A percentile compares a stretch with the other conserved stretches of the same genome.
Evolutionary conservation across 495 filamentous ascomycete genomes (phyloP).

Genomic region (Staphylotrichum tortipilum): DNA sequence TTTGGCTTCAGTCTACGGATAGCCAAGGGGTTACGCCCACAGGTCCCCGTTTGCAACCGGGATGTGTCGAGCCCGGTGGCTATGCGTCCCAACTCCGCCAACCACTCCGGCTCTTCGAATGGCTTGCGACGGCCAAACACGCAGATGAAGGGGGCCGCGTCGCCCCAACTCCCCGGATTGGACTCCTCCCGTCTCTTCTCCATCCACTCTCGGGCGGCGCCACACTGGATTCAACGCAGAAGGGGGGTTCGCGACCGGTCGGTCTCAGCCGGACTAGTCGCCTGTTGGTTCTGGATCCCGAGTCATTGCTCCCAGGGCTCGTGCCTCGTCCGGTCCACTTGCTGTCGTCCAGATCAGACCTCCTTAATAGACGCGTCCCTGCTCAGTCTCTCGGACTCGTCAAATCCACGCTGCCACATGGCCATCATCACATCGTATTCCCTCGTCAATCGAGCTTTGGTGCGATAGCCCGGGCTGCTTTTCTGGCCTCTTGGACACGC

Average conservation of each 20-base stretch:
- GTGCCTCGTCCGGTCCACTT: neutral
- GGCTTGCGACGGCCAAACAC: neutral
- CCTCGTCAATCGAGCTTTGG: neutral
- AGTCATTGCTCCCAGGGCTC: constrained; percentile 5
- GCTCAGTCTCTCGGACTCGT: neutral
- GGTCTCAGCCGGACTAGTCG: neutral
- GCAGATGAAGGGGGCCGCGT: neutral
- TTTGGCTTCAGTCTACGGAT: too few species aligned
- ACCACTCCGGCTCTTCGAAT: neutral
- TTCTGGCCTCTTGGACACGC: neutral
- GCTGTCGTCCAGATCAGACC: neutral
- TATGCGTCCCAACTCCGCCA: neutral
- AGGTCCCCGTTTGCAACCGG: neutral
- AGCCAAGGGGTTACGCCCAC: too few species aligned
- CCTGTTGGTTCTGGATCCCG: neutral
- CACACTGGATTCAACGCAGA: neutral
- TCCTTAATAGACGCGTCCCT: neutral
- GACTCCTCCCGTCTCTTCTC: neutral
- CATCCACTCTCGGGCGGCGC: constrained; percentile 1
- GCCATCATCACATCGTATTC: neutral
- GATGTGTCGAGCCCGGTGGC: neutral
- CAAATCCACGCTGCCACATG: neutral
- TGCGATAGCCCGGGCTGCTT: neutral
- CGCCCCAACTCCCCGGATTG: neutral
- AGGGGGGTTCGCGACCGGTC: neutral